phyloP scores from a whole-genome alignment of 148 eudicot species.

The Rhododendron mucronatum region DNA sequence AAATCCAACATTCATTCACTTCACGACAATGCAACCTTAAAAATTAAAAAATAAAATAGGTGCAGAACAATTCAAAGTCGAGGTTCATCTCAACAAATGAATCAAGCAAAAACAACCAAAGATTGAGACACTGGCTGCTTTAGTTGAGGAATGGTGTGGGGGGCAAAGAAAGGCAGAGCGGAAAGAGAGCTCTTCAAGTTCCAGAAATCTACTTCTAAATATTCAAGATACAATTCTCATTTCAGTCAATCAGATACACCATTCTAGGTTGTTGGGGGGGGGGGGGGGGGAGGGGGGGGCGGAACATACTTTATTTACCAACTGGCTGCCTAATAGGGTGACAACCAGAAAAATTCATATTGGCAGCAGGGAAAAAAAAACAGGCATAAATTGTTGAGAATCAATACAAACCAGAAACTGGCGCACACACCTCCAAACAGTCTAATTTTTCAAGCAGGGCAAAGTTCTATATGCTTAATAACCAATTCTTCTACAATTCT shows the following conservation, averaged over 20 bases:
- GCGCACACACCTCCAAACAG: neutral
- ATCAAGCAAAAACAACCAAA: neutral
- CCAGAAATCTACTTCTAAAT: neutral
- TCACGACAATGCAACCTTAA: neutral
- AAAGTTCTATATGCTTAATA: neutral
- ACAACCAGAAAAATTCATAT: neutral
- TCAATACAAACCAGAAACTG: neutral
- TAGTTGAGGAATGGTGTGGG: neutral
- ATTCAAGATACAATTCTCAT: neutral
- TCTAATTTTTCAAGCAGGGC: neutral
- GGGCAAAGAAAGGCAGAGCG: neutral
- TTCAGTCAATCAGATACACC: too few relatives aligned
- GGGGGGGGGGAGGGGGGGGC: too few relatives aligned
- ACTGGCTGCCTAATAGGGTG: neutral
- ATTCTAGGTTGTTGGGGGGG: neutral
- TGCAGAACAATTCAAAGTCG: neutral
- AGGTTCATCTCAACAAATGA: neutral
- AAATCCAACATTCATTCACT: constrained; percentile 3
- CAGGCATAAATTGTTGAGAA: neutral
- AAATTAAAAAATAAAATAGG: too few relatives aligned
- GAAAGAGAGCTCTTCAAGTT: neutral
- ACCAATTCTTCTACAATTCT: neutral
- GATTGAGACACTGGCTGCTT: neutral
- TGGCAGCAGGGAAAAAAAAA: neutral
- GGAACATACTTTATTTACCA: neutral